Conservation (phyloP, 768 basidiomycete species). For the Pleurotus djamor region DNA sequence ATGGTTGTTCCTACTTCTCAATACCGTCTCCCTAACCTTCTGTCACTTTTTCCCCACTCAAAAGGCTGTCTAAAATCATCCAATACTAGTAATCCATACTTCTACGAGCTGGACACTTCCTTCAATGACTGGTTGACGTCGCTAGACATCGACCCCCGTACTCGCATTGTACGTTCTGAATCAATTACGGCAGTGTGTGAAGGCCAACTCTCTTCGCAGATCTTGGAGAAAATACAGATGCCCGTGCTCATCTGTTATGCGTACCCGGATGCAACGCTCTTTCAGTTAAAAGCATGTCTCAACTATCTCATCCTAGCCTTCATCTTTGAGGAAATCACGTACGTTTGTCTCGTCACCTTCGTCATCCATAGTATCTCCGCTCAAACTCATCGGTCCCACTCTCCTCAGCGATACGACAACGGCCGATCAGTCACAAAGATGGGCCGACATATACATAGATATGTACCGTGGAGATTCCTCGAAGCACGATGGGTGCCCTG, state of each 20-base stretch:
- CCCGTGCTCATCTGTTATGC: background rate
- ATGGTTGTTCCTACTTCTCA: background rate
- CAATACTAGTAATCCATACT: background rate
- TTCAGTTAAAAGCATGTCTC: background rate
- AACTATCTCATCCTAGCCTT: slow-evolving; percentile 1
- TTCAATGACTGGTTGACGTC: background rate
- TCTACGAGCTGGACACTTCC: background rate
- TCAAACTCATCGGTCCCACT: background rate
- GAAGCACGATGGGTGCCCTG: background rate
- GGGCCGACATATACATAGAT: slow-evolving; percentile 2
- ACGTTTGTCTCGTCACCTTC: too few relatives aligned
- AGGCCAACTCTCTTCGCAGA: background rate
- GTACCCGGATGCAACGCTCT: background rate
- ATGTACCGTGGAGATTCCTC: background rate
- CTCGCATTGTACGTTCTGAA: background rate
- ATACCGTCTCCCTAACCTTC: background rate
- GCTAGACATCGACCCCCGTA: background rate
- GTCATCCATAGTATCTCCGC: background rate
- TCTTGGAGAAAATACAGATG: slow-evolving; percentile 3
- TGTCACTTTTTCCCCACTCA: background rate
- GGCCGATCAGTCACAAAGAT: background rate
- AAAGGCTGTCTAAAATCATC: too few relatives aligned
- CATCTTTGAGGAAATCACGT: slow-evolving; percentile 6
- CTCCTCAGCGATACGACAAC: background rate
- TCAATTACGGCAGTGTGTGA: background rate